Conservation (phyloP, 228 moss, liverwort and hornwort genomes). For the Sphagnum fallax region DNA sequence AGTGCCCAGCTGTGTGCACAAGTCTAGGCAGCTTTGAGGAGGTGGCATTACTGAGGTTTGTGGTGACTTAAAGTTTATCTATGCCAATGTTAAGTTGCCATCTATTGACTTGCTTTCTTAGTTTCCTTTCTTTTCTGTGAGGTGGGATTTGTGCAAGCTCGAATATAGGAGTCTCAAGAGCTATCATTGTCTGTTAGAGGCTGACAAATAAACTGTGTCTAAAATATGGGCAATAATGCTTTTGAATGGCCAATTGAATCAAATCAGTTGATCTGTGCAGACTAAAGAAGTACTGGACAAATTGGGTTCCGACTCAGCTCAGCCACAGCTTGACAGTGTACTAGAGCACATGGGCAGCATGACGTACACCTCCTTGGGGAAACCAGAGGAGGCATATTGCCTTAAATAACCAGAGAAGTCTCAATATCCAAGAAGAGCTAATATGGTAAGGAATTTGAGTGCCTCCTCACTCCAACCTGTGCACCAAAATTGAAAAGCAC, state of each 20-base stretch:
- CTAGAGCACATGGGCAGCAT: constrained; percentile 85
- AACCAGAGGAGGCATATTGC: constrained; percentile 65
- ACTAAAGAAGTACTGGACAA: constrained; percentile 46
- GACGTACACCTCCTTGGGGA: constrained; percentile 56
- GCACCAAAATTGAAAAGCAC: background rate
- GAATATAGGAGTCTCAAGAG: no score
- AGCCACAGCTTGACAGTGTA: constrained; percentile 64
- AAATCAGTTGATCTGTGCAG: constrained; percentile 18
- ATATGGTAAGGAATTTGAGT: constrained; percentile 38
- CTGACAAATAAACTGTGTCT: no score
- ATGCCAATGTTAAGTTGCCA: background rate
- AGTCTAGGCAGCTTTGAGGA: constrained; percentile 65
- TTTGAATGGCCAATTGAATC: background rate
- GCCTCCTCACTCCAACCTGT: no score
- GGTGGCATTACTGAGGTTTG: constrained; percentile 69
- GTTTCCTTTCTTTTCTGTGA: background rate
- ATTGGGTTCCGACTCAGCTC: constrained; percentile 33
- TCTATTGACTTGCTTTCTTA: background rate
- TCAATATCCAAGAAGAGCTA: constrained; percentile 63
- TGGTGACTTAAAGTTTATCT: no score
- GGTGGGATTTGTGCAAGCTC: background rate
- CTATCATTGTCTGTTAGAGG: no score
- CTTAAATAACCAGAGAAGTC: constrained; percentile 43
- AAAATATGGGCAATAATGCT: no score
- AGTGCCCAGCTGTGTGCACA: constrained; percentile 74